Base-by-base conservation (phyloP, 768 basidiomycete species). In the Russula lepida region DNA sequence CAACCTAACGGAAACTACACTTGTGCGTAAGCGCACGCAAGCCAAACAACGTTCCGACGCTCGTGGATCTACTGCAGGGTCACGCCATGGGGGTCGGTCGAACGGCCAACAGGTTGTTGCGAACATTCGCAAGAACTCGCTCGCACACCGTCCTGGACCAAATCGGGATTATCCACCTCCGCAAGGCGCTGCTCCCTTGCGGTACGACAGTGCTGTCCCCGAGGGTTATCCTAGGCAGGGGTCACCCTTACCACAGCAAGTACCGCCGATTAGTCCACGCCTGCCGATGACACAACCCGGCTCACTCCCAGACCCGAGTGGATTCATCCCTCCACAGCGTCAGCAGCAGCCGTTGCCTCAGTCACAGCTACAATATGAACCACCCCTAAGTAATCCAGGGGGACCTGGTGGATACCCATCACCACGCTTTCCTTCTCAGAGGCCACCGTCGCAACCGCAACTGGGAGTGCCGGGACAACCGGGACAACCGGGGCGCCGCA, bases 11-110 rank as follows among this genome's bases (percentile, higher is more conserved):
- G 86, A 93, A 68, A 75, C 73, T 56, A 92, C 85, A 59, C 83
- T 98, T 48, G 86, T 95, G 8, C 79, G 95, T 1, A 88, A 84
- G 64, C 83, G 92, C 17, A 97, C 93, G 0, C 79, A 69, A 74
- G 94, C 80, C 56, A 82, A 83, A 63, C 76, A 84, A 67, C 76
- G 84, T 25, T 81, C 82, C 41, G 77, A 79, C 15, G 72, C 71
- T 41, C 65, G 64, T 12, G 68, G 67, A 19, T 37, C 62, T 11
- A 28, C 46, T 30, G 41, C 64, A 30, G 57, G 56, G 39, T 61
- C 43, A 19, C 41, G 68, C 6, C 54, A 44, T 0, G 35, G 43
- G 6, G 68, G 65, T 70, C 64, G 61, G 68, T 58, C 12, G 15
- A 78, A 81, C 28, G 71, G 76, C 0, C 71, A 70, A 25, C 74